These are phyloP conservation scores for Lithocarpus polystachyus DNA, from an alignment of 306 rosid species.

Conservation along the genomic window DNA sequence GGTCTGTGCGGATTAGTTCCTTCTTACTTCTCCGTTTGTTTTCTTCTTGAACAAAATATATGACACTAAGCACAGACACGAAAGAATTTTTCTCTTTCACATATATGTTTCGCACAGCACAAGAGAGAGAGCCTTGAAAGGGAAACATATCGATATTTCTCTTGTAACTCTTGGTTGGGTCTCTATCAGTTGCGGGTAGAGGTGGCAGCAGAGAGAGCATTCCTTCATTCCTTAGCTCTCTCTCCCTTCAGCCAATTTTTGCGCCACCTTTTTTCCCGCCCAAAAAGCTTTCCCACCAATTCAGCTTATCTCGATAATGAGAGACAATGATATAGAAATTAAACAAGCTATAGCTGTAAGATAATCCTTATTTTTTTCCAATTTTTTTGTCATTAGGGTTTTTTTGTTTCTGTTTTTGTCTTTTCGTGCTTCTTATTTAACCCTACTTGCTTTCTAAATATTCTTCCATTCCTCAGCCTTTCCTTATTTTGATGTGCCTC, in stretches of 20 bases:
- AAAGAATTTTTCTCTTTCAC: background rate
- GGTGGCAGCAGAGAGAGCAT: conserved; percentile 29
- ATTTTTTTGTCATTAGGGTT: conserved; percentile 34
- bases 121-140: conserved; percentile 26
- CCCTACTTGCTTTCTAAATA: conserved; percentile 20
- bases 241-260: conserved; percentile 30
- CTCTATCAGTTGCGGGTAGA: conserved; percentile 69
- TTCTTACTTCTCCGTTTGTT: conserved; percentile 23
- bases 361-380: too few species aligned
- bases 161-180: conserved; percentile 18
- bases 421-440: conserved; percentile 16
- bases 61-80: too few species aligned
- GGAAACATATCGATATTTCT: background rate
- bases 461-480: conserved; percentile 26
- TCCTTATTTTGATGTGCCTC: conserved; percentile 14
- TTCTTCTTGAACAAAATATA: background rate
- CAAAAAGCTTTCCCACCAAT: conserved; percentile 62
- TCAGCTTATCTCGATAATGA: conserved; percentile 45
- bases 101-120: conserved; percentile 2
- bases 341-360: background rate
- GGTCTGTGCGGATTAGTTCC: conserved; percentile 32
- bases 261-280: conserved; percentile 47
- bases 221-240: conserved; percentile 1
- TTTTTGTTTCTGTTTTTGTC: conserved; percentile 18
- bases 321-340: conserved; percentile 15